Evolutionary conservation across 805 yeast genomes (phyloP).

Genomic region (Barnettozyma wickerhamii): DNA sequence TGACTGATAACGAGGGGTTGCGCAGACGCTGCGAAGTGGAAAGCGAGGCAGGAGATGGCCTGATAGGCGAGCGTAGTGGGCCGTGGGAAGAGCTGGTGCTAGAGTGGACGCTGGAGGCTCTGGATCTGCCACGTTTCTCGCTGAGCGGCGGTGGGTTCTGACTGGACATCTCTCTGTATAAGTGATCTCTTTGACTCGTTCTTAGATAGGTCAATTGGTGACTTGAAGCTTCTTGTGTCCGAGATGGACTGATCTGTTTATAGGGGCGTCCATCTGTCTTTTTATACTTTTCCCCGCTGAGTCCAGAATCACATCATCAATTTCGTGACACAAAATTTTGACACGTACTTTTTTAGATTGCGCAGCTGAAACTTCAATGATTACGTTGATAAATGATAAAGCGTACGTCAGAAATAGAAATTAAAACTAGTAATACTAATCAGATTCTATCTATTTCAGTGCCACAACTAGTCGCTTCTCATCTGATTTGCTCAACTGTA

Average conservation of each 20-base stretch:
- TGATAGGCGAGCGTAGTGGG: constrained; percentile 18
- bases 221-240: too few species aligned
- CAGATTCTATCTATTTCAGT: constrained; percentile 12
- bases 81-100: constrained; percentile 2
- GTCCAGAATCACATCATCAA: too few species aligned
- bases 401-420: too few species aligned
- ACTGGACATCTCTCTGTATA: background rate
- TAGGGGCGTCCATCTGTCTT: too few species aligned
- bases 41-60: constrained; percentile 6
- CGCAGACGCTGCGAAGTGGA: constrained; percentile 10
- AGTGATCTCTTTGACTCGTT: too few species aligned
- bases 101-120: constrained; percentile 2
- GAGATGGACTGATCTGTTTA: too few species aligned
- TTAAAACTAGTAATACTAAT: too few species aligned
- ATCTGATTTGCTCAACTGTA: constrained; percentile 66
- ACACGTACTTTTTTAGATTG: background rate
- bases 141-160: background rate
- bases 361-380: background rate
- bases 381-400: too few species aligned
- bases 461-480: constrained; percentile 59
- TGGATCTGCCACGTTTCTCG: constrained; percentile 7
- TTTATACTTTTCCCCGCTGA: too few species aligned
- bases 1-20: constrained; percentile 8
- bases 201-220: too few species aligned
- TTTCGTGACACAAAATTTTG: background rate